Conservation (phyloP, 345 rosid species). For the Cardamine resedifolia region DNA sequence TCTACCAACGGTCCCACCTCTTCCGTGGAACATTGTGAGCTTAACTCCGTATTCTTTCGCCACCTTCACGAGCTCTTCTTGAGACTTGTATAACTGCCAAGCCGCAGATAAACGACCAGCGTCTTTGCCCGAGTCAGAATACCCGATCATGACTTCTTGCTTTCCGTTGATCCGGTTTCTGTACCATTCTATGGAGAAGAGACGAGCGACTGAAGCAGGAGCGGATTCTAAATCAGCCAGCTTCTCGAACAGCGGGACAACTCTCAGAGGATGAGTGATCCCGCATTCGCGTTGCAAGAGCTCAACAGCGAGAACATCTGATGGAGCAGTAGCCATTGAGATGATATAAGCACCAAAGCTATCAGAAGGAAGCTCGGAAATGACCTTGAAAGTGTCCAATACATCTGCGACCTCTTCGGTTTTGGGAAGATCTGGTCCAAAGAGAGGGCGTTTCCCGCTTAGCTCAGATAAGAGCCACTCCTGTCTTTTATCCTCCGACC, state of each 20-base stretch:
- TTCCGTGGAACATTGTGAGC: conserved; percentile 95
- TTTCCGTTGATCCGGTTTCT: conserved; percentile 78
- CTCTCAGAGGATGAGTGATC: conserved; percentile 77
- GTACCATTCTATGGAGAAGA: conserved; percentile 95
- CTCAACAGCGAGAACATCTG: conserved; percentile 95
- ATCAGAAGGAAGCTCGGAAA: conserved; percentile 81
- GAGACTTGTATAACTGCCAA: conserved; percentile 92
- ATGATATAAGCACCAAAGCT: conserved; percentile 90
- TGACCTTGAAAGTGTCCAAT: conserved; percentile 78
- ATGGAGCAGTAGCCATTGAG: conserved; percentile 96
- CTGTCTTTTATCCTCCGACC: conserved; percentile 84
- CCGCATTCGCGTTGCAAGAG: conserved; percentile 91
- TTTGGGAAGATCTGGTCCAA: conserved; percentile 94
- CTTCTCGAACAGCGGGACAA: conserved; percentile 95
- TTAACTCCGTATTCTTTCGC: conserved; percentile 83
- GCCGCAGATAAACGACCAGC: conserved; percentile 97
- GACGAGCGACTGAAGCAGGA: conserved; percentile 90
- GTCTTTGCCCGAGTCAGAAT: conserved; percentile 96
- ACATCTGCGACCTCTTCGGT: conserved; percentile 91
- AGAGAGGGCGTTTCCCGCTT: conserved; percentile 85
- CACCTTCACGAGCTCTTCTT: conserved; percentile 89
- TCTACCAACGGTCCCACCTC: conserved; percentile 97
- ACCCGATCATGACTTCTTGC: conserved; percentile 98
- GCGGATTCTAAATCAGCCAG: conserved; percentile 93
- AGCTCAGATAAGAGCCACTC: conserved; percentile 95